Evolutionary conservation across 2,329 filamentous ascomycete species (phyloP).

Genomic region (Cercospora berteroae): DNA sequence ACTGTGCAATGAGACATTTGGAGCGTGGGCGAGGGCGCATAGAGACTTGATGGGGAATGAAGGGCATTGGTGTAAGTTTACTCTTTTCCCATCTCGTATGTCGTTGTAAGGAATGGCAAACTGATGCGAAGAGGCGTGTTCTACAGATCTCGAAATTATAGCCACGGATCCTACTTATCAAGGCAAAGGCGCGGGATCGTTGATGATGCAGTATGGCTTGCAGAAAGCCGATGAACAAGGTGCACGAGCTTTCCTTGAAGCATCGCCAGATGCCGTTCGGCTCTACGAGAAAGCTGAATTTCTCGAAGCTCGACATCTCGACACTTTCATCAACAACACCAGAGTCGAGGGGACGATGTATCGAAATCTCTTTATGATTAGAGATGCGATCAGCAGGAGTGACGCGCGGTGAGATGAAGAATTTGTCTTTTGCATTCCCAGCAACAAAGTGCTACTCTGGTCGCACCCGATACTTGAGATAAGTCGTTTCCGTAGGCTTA

Average conservation of each 20-base stretch:
- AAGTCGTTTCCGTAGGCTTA: constrained; percentile 41
- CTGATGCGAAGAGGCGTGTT: not conserved
- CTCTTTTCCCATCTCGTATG: not conserved
- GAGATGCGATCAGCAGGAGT: not conserved
- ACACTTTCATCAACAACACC: constrained; percentile 32
- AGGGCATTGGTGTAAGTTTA: constrained; percentile 33
- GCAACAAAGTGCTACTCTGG: constrained; percentile 20
- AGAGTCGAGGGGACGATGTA: constrained; percentile 26
- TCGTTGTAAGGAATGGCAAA: not conserved
- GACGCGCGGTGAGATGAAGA: too few relatives aligned
- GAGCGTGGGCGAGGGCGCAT: constrained; percentile 28
- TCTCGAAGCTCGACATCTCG: constrained; percentile 22
- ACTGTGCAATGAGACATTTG: constrained; percentile 32
- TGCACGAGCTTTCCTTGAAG: constrained; percentile 41
- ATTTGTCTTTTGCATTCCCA: not conserved
- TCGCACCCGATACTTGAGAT: constrained; percentile 42
- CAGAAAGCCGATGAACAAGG: constrained; percentile 40
- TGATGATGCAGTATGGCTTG: constrained; percentile 41
- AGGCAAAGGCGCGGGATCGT: constrained; percentile 39
- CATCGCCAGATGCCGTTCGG: constrained; percentile 36
- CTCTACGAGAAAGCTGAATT: constrained; percentile 43
- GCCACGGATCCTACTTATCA: constrained; percentile 41
- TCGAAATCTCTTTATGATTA: constrained; percentile 32
- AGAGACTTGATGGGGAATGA: constrained; percentile 28
- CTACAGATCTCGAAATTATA: constrained; percentile 34